Base-by-base conservation (phyloP, 1,139 yeast species). In the Yamadazyma spencermartinsiae region DNA sequence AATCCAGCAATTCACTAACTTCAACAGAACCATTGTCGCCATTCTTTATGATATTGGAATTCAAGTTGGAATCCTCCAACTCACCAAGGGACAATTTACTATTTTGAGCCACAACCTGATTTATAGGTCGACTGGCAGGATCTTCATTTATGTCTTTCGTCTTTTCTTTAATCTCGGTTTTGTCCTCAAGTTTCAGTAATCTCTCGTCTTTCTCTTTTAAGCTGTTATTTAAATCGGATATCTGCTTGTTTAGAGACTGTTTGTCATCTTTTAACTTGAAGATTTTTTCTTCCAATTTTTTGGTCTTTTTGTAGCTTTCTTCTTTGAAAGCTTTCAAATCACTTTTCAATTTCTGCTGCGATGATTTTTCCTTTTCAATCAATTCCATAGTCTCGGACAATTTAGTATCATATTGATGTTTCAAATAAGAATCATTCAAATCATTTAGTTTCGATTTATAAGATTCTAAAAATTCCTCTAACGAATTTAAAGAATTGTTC, bases 381-480 rank as follows among this genome's bases (percentile, higher is more conserved):
- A 56, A 56, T 2, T 47, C 49, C 37, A 57, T 55, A 5, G 61
- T 40, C 10, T 45, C 53, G 6, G 43, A 45, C 25, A 56, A 43
- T 25, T 54, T 55, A 12, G 40, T 37, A 28, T 54, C 51, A 44
- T 60, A 54, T 42, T 62, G 59, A 9, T 47, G 37, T 10, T 58
- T 55, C 25, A 70, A 43, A 42, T 52, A 61, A 10, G 45, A 39
- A 3, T 56, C 45, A 48, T 68, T 70, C 26, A 68, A 43, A 14
- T 61, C 61, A 36, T 63, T 49, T 17, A 67, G 45, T 30, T 55
- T 53, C 11, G 42, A 20, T 32, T 56, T 56, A 46, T 70, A 72
- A 34, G 58, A 56, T 16, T 38, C 40, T 31, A 69, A 51, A 42
- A 66, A 70, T 10, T 49, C 47, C 34, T 62, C 65, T 20, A 72